These are phyloP conservation scores for Calonectria pseudoturangicola DNA, from an alignment of 2,329 filamentous ascomycete genomes.

Conservation along the genomic window DNA sequence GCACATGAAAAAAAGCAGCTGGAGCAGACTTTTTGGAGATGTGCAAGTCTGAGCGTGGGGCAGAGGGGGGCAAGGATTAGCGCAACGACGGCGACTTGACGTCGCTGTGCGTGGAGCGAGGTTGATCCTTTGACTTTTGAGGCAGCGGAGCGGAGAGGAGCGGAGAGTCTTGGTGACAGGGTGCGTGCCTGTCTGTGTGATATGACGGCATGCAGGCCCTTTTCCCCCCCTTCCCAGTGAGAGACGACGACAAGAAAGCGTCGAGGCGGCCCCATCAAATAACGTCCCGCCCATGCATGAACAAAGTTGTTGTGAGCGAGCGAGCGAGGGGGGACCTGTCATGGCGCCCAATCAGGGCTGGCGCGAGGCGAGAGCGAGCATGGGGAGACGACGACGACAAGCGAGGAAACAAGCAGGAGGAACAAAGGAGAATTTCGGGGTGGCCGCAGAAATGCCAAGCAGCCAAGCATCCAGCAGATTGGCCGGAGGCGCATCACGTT, in stretches of 20 bases:
- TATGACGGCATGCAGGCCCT: slow-evolving; percentile 20
- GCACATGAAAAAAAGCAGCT: slow-evolving; percentile 17
- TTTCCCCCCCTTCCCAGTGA: background rate
- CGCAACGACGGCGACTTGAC: slow-evolving; percentile 29
- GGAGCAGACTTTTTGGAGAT: slow-evolving; percentile 5
- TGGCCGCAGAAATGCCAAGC: slow-evolving; percentile 33
- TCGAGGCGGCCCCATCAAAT: slow-evolving; percentile 26
- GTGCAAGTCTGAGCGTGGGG: slow-evolving; percentile 19
- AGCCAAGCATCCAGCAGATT: slow-evolving; percentile 37
- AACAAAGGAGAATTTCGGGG: slow-evolving; percentile 16
- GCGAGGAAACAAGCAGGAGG: background rate
- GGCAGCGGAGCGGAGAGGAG: slow-evolving; percentile 25
- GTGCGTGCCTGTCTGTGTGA: slow-evolving; percentile 16
- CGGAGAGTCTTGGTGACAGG: slow-evolving; percentile 23
- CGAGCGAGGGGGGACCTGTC: background rate
- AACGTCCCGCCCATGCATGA: slow-evolving; percentile 28
- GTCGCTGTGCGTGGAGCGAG: slow-evolving; percentile 30
- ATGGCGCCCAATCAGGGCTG: slow-evolving; percentile 18
- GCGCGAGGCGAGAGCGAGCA: background rate
- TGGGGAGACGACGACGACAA: background rate
- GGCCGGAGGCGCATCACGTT: slow-evolving; percentile 27
- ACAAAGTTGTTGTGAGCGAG: slow-evolving; percentile 26
- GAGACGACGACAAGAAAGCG: background rate
- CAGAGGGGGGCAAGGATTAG: slow-evolving; percentile 14
- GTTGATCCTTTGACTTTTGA: slow-evolving; percentile 5